Percentiles rank a stretch among this genome's conserved stretches.
These are phyloP conservation scores for Apocynum venetum DNA, from an alignment of 257 asterid genomes.

Conservation along the genomic window DNA sequence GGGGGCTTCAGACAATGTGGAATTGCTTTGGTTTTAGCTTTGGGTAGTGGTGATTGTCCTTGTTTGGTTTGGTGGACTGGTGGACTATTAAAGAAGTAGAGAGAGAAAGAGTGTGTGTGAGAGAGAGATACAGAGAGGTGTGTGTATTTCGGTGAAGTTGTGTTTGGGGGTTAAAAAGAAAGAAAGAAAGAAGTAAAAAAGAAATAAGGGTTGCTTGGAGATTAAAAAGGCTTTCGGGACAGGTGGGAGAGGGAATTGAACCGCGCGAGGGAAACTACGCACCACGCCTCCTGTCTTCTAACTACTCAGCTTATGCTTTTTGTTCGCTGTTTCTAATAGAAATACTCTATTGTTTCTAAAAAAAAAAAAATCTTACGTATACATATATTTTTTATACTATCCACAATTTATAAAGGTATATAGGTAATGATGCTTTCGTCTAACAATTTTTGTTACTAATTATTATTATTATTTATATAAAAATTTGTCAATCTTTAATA, in stretches of 20 bases:
- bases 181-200: background rate
- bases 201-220: constrained; percentile 11
- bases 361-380: too few relatives aligned
- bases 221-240: constrained; percentile 20
- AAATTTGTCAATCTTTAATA: too few relatives aligned
- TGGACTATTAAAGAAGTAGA: constrained; percentile 26
- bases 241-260: constrained; percentile 5
- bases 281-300: background rate
- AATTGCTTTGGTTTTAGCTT: constrained; percentile 24
- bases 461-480: too few relatives aligned
- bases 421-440: too few relatives aligned
- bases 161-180: background rate
- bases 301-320: background rate
- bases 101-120: constrained; percentile 6
- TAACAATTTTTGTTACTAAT: too few relatives aligned
- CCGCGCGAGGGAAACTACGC: constrained; percentile 1
- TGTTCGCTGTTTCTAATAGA: too few relatives aligned
- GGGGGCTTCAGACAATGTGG: constrained; percentile 18
- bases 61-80: constrained; percentile 54
- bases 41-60: constrained; percentile 29
- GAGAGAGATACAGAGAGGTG: background rate
- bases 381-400: too few relatives aligned
- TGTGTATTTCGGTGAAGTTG: too few relatives aligned
- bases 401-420: too few relatives aligned
- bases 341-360: too few relatives aligned